These are phyloP conservation scores for Dipteronia sinensis DNA, from an alignment of 345 rosid species.

Conservation along the genomic window DNA sequence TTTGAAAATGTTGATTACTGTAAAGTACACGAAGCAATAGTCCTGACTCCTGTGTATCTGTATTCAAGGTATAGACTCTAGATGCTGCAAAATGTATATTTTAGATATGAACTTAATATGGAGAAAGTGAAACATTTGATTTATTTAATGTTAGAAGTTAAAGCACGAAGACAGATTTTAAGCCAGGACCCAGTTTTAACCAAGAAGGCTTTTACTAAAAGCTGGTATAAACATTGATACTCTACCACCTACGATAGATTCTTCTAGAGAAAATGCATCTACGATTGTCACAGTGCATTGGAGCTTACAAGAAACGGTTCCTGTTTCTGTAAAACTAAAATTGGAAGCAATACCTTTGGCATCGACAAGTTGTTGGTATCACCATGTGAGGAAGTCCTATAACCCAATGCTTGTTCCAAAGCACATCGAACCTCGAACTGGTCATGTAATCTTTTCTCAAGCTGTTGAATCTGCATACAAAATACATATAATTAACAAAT, in stretches of 20 bases:
- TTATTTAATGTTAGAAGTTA: constrained; percentile 1
- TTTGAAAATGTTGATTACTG: neutral
- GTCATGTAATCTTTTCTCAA: constrained; percentile 75
- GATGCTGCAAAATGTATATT: neutral
- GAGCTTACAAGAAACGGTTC: constrained; percentile 2
- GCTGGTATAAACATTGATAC: neutral
- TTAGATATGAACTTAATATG: neutral
- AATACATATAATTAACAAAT: neutral
- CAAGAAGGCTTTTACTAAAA: neutral
- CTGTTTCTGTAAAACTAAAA: neutral
- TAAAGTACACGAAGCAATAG: neutral
- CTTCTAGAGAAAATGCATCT: neutral
- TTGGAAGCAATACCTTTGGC: constrained; percentile 61
- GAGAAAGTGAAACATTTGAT: neutral
- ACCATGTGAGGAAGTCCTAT: constrained; percentile 44
- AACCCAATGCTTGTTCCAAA: constrained; percentile 84
- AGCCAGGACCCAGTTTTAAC: neutral
- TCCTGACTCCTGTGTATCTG: neutral
- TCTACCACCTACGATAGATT: neutral
- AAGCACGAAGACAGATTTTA: neutral
- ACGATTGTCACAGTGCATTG: neutral
- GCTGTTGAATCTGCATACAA: constrained; percentile 69
- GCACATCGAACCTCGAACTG: constrained; percentile 76
- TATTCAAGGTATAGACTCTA: neutral
- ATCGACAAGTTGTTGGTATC: constrained; percentile 41